Conservation (phyloP, 352 stramenopile species). For the Phytophthora constricta region DNA sequence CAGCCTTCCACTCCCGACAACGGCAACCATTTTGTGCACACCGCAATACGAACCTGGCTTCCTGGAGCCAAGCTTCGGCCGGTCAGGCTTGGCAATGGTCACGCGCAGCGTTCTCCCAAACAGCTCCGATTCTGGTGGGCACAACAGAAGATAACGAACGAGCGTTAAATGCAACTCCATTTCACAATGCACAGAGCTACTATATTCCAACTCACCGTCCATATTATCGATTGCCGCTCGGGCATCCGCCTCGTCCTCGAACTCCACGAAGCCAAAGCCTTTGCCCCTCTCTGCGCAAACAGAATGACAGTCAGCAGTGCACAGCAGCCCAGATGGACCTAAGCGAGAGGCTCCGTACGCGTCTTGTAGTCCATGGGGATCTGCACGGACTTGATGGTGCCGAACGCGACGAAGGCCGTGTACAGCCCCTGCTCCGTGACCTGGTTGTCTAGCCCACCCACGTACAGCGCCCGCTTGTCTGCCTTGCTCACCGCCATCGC, state of each 20-base stretch:
- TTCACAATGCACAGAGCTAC: not conserved
- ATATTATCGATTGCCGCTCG: conserved; percentile 96
- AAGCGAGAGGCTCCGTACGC: conserved; percentile 48
- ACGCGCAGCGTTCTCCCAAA: conserved; percentile 92
- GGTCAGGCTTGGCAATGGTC: conserved; percentile 90
- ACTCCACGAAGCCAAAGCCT: conserved; percentile 96
- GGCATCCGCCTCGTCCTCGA: conserved; percentile 89
- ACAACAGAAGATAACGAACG: conserved; percentile 18
- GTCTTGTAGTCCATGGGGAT: conserved; percentile 75
- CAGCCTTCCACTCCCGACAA: not conserved
- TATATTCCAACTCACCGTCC: conserved; percentile 68
- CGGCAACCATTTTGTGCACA: not conserved
- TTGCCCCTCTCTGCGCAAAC: conserved; percentile 73
- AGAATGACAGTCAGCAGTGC: not conserved
- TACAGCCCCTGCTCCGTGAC: conserved; percentile 91
- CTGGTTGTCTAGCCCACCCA: conserved; percentile 89
- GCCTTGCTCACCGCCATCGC: conserved; percentile 43
- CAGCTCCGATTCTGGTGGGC: conserved; percentile 92
- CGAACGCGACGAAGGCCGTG: conserved; percentile 85
- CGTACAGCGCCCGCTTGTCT: conserved; percentile 87
- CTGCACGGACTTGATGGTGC: conserved; percentile 80
- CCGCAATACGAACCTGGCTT: conserved; percentile 65
- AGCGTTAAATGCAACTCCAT: conserved; percentile 3
- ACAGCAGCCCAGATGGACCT: not conserved
- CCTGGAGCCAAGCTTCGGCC: conserved; percentile 72